These are phyloP conservation scores for Postia placenta DNA, from an alignment of 768 basidiomycete genomes.

Conservation along the genomic window DNA sequence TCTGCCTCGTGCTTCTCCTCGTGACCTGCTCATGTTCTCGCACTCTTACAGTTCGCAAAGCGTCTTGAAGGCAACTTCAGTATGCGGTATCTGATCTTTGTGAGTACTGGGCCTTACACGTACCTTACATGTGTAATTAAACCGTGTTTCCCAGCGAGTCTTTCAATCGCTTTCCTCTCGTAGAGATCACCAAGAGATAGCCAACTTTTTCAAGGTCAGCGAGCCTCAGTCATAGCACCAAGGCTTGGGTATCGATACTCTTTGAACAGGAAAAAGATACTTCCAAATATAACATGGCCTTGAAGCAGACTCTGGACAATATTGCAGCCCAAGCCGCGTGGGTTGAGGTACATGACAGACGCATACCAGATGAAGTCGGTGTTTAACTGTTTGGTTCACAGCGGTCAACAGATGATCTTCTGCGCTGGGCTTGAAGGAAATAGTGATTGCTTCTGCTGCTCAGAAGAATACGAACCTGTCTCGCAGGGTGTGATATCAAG, in stretches of 20 bases:
- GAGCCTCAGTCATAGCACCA: not conserved
- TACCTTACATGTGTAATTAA: no score
- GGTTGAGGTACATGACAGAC: not conserved
- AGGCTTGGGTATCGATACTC: not conserved
- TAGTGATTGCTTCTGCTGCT: not conserved
- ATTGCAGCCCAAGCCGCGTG: not conserved
- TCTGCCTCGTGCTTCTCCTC: no score
- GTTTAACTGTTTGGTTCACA: not conserved
- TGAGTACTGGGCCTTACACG: no score
- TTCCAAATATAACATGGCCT: not conserved
- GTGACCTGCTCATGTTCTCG: not conserved
- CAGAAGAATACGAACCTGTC: not conserved
- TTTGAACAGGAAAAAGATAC: not conserved
- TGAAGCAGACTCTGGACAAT: not conserved
- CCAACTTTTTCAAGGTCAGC: not conserved
- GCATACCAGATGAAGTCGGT: not conserved
- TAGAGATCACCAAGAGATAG: not conserved
- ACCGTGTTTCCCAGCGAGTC: no score
- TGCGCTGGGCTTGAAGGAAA: not conserved
- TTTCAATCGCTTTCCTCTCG: not conserved
- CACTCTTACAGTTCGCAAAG: slow-evolving; percentile 43
- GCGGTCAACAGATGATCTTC: not conserved
- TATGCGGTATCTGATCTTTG: slow-evolving; percentile 21
- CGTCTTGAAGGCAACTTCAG: slow-evolving; percentile 68
- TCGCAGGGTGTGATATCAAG: no score